phyloP scores from a whole-genome alignment of 352 stramenopile genomes.

The Phytopythium boreale region DNA sequence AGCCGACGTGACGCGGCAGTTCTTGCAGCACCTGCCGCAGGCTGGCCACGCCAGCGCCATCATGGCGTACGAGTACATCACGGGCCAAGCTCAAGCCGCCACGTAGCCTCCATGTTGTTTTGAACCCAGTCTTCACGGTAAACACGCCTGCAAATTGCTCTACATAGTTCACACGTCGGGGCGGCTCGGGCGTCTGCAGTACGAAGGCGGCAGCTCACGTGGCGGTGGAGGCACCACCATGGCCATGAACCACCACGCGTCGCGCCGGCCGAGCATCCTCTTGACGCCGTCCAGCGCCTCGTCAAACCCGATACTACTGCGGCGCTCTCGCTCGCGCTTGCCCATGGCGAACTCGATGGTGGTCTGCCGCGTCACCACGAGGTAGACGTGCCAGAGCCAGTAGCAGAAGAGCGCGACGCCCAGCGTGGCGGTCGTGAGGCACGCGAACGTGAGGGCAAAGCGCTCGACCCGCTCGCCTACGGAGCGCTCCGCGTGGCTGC shows the following conservation, averaged over 20 bases:
- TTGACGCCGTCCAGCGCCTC: neutral
- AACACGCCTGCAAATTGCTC: neutral
- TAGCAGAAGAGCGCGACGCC: constrained; percentile 28
- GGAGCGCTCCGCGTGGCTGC: neutral
- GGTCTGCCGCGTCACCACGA: constrained; percentile 39
- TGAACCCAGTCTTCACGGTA: neutral
- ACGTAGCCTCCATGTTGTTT: neutral
- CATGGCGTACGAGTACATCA: neutral
- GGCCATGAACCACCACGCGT: constrained; percentile 25
- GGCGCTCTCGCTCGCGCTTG: neutral
- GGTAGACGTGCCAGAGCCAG: constrained; percentile 43
- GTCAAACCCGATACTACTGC: neutral
- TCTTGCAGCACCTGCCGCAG: neutral
- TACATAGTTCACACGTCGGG: neutral
- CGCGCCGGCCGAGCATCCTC: constrained; percentile 24
- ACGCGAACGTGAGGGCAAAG: constrained; percentile 31
- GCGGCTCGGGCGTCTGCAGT: neutral
- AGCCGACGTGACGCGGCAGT: neutral
- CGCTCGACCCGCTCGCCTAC: constrained; percentile 20
- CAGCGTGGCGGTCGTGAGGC: constrained; percentile 33
- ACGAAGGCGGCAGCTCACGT: constrained; percentile 13
- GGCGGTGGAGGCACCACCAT: constrained; percentile 18
- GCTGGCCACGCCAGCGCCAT: neutral
- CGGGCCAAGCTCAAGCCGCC: neutral
- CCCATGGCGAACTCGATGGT: constrained; percentile 34